Conservation (phyloP, 768 basidiomycete genomes). For the Pleurotus platypus region DNA sequence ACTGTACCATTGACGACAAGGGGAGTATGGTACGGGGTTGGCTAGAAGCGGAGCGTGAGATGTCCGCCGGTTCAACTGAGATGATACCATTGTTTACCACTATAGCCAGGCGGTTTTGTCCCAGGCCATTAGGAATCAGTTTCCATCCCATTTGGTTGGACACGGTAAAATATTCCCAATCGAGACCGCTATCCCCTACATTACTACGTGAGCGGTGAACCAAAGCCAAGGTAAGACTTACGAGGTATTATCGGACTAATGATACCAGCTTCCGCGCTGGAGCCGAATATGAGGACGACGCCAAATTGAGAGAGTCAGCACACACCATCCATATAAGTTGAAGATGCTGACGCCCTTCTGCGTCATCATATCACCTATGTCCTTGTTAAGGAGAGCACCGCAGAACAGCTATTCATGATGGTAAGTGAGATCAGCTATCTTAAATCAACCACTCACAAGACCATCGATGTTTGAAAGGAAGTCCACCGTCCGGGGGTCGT, state of each 20-base stretch:
- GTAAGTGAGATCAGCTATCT: neutral
- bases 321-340: constrained; percentile 30
- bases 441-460: neutral
- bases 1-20: constrained; percentile 9
- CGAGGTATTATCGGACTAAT: constrained; percentile 16
- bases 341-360: constrained; percentile 27
- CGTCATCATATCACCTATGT: constrained; percentile 28
- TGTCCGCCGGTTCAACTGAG: too few species aligned
- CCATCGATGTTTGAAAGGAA: constrained; percentile 8
- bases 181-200: constrained; percentile 9
- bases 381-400: constrained; percentile 32
- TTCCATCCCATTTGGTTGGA: constrained; percentile 1
- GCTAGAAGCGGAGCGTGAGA: neutral
- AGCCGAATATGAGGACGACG: neutral
- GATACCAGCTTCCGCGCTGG: constrained; percentile 14
- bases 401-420: constrained; percentile 23
- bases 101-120: constrained; percentile 14
- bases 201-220: too few species aligned
- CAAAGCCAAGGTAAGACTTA: neutral
- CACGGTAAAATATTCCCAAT: constrained; percentile 20
- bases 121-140: constrained; percentile 14
- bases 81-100: constrained; percentile 6
- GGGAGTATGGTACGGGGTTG: constrained; percentile 6
- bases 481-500: constrained; percentile 16
- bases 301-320: neutral